A percentile compares a stretch with the other conserved stretches of the same genome.
Conservation (phyloP, 2,329 filamentous ascomycete genomes). For the Sordariomycetes sp. region DNA sequence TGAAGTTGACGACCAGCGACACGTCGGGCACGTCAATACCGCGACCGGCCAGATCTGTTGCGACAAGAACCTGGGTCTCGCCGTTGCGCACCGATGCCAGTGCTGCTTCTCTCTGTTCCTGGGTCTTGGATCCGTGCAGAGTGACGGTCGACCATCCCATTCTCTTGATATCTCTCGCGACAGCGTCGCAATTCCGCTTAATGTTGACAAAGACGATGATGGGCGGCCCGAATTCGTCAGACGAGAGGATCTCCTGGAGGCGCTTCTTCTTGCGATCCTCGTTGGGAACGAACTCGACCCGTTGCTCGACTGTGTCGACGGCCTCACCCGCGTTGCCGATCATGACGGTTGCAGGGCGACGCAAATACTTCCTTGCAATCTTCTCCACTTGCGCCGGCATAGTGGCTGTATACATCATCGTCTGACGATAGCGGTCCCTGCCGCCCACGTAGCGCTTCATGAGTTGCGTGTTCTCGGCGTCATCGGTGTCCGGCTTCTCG, state of each 20-base stretch:
- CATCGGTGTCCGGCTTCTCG: constrained; percentile 90
- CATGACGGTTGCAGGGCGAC: constrained; percentile 84
- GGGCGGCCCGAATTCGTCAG: constrained; percentile 71
- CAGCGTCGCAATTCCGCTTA: constrained; percentile 95
- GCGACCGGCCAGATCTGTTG: constrained; percentile 88
- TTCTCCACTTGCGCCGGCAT: constrained; percentile 91
- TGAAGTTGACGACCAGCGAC: constrained; percentile 93
- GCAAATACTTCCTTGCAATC: constrained; percentile 94
- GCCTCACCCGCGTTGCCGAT: constrained; percentile 94
- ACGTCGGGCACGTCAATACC: constrained; percentile 98
- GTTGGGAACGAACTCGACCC: constrained; percentile 80
- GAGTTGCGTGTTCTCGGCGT: constrained; percentile 74
- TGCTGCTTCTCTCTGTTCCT: constrained; percentile 94
- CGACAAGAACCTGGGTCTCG: constrained; percentile 78
- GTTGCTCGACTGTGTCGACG: constrained; percentile 95
- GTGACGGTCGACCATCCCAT: constrained; percentile 90
- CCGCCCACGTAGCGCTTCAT: constrained; percentile 75
- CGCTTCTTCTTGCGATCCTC: constrained; percentile 97
- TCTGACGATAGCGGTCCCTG: constrained; percentile 80
- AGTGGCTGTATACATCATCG: constrained; percentile 99
- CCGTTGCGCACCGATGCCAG: constrained; percentile 77
- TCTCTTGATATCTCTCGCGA: constrained; percentile 86
- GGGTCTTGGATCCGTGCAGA: constrained; percentile 90
- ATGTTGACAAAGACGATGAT: constrained; percentile 99
- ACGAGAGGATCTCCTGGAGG: constrained; percentile 79